Conservation (phyloP, 108 stramenopile genomes). For the Aureococcus anophagefferens region DNA sequence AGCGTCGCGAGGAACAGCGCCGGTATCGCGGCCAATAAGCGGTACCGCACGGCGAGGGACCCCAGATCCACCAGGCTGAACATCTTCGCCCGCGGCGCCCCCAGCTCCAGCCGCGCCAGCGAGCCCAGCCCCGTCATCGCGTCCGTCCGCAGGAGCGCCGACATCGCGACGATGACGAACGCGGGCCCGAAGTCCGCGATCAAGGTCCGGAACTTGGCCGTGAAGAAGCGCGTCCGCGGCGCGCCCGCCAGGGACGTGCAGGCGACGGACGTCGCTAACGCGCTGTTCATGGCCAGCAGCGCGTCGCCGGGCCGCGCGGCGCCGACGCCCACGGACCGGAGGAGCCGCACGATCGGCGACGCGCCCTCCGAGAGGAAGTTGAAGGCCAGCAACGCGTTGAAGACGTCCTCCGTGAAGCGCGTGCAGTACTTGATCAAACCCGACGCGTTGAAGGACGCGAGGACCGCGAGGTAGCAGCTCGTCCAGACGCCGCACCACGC, state of each 20-base stretch:
- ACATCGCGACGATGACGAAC: constrained; percentile 64
- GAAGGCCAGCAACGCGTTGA: constrained; percentile 80
- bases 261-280: constrained; percentile 57
- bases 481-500: constrained; percentile 92
- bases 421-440: constrained; percentile 80
- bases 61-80: constrained; percentile 64
- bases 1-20: constrained; percentile 70
- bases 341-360: constrained; percentile 55
- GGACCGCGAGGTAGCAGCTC: constrained; percentile 59
- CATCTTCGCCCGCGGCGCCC: constrained; percentile 58
- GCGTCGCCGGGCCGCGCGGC: background rate
- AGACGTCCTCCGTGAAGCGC: constrained; percentile 92
- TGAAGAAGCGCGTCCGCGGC: constrained; percentile 62
- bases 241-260: constrained; percentile 66
- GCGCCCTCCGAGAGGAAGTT: constrained; percentile 89
- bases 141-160: constrained; percentile 54
- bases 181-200: constrained; percentile 87
- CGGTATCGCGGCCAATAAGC: constrained; percentile 69
- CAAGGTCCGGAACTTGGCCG: constrained; percentile 54
- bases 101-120: constrained; percentile 1
- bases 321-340: constrained; percentile 31
- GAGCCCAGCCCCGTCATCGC: constrained; percentile 46
- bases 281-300: constrained; percentile 25
- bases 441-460: constrained; percentile 68
- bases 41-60: constrained; percentile 47